Evolutionary conservation across 768 basidiomycete genomes (phyloP).

Genomic region (Pholiota molesta): DNA sequence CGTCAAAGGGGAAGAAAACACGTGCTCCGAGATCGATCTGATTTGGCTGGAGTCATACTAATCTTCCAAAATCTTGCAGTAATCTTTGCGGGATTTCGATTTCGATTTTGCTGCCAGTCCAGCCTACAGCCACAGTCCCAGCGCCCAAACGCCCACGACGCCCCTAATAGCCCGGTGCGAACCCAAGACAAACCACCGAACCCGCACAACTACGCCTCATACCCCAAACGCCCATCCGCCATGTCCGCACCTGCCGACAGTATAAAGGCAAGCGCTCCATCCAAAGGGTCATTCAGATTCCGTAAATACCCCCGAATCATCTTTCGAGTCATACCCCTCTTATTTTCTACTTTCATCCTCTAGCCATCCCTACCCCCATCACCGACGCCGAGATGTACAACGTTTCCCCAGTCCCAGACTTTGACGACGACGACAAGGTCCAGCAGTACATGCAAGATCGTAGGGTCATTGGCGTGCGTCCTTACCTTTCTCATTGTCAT

Average conservation of each 20-base stretch:
- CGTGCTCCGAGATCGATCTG: not conserved
- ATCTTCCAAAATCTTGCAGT: not conserved
- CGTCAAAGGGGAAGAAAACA: not conserved
- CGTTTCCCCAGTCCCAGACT: slow-evolving; percentile 65
- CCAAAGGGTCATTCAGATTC: slow-evolving; percentile 29
- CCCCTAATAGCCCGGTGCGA: not conserved
- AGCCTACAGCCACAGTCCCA: not conserved
- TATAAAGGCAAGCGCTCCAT: slow-evolving; percentile 35
- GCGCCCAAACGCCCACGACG: not conserved
- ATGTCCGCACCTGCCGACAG: not conserved
- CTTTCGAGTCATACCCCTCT: slow-evolving; percentile 26
- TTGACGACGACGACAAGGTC: slow-evolving; percentile 64
- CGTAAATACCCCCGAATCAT: slow-evolving; percentile 24
- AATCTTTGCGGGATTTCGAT: not conserved
- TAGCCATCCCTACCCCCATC: slow-evolving; percentile 38
- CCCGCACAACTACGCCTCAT: not conserved
- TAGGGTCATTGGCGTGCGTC: slow-evolving; percentile 76
- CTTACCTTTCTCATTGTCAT: not conserved
- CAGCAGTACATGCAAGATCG: slow-evolving; percentile 80
- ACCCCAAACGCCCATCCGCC: not conserved
- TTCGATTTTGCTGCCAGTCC: not conserved
- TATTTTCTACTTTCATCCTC: slow-evolving; percentile 22
- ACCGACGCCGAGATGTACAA: slow-evolving; percentile 47
- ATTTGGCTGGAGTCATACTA: not conserved
- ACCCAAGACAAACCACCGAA: not conserved